Base-by-base conservation (phyloP, 768 basidiomycete species). In the Boletus rubroflammeus region DNA sequence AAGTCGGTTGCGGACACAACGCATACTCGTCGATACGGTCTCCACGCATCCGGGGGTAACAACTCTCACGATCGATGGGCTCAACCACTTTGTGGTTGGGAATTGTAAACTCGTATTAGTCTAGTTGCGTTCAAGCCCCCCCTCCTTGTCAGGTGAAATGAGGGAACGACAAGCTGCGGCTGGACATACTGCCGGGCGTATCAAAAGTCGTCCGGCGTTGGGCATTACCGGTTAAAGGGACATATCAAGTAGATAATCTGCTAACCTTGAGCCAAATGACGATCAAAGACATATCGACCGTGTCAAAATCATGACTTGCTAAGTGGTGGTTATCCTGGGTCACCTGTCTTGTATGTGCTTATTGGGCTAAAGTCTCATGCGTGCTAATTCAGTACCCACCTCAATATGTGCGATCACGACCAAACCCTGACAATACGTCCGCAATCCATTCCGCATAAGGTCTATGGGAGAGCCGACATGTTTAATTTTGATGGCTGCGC, bases 271-370 rank as follows among this genome's bases (percentile, higher is more conserved):
- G 28, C 35, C 41, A 53, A 47, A 39, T 7, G 46, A 14, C 10
- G 23, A 28, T 54, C 45, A 28, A 5, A 14, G 42, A 28, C 50
- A 8, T 40, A 28, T 41, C 38, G 31, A 23, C 29, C 54, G 46
- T 52, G 49, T 57, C 48, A 61, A 55, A 60, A 55, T 26, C 39
- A 17, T 8, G 23, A 44, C 41, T 40, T 60, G 59, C 53, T 48
- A 62, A 60, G 60, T 39, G 50, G 39, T 47, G 4, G 58, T 68
- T 67, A 61, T 54, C 58, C 46, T 34, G 52, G 45, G 55, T 67
- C 65, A 67, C 52, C 56, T 60, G 66, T 53, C 50, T 36, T 50
- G 53, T 54, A 66, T 54, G 61, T 58, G 48, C 67, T 57, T 61
- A 56, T 66, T 52, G 7, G 57, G 56, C 15, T 50, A 45, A 45